Evolutionary conservation across 306 rosid genomes (phyloP).

Genomic region (Vigna unguiculata): DNA sequence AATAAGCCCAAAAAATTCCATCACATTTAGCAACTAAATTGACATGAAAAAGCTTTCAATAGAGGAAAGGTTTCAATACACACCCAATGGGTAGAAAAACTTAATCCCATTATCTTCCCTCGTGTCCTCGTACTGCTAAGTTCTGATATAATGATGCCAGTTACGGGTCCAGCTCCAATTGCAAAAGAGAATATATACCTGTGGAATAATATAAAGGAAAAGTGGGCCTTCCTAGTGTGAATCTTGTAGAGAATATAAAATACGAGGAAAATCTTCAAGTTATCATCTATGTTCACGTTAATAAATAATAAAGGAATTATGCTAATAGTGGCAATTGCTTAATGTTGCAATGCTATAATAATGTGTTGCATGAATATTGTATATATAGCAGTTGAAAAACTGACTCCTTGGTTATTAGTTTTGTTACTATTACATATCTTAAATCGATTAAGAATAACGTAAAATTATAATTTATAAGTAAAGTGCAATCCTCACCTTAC

Average conservation of each 20-base stretch:
- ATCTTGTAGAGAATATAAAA: conserved; percentile 8
- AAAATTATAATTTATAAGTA: too few relatives aligned
- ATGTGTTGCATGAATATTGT: too few relatives aligned
- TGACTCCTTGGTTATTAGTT: too few relatives aligned
- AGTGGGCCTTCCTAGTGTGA: conserved; percentile 23
- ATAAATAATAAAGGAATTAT: conserved; percentile 27
- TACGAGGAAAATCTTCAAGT: conserved; percentile 6
- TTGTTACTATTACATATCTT: too few relatives aligned
- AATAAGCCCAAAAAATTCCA: conserved; percentile 12
- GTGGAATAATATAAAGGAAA: conserved; percentile 30
- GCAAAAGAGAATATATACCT: conserved; percentile 91
- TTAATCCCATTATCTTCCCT: conserved; percentile 90
- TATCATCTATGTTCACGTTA: conserved; percentile 1
- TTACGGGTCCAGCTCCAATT: conserved; percentile 91
- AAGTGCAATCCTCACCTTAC: too few relatives aligned
- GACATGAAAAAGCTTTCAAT: conserved; percentile 23
- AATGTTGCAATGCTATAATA: too few relatives aligned
- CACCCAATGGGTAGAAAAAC: conserved; percentile 90
- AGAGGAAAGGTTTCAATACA: conserved; percentile 28
- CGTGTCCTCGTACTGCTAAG: conserved; percentile 87
- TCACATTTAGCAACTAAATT: neutral
- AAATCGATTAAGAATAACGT: too few relatives aligned
- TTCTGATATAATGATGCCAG: conserved; percentile 89
- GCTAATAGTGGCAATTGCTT: too few relatives aligned
- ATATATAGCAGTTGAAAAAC: too few relatives aligned